phyloP scores from a whole-genome alignment of 1,284 basidiomycete species.

The Agroathelia rolfsii region DNA sequence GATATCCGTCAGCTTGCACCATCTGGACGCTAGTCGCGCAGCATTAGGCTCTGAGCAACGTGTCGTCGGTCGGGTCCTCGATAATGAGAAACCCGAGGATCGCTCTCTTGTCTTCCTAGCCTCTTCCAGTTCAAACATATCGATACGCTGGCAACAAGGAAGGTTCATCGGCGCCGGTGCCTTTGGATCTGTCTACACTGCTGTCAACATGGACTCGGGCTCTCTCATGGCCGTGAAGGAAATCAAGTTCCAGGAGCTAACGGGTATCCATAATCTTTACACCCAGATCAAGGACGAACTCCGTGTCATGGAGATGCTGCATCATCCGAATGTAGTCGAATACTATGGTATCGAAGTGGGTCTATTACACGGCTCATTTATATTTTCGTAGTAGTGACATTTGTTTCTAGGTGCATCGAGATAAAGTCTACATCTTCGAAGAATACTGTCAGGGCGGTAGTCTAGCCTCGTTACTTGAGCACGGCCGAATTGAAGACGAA shows the following conservation, averaged over 20 bases:
- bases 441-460: slow-evolving; percentile 98
- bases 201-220: slow-evolving; percentile 94
- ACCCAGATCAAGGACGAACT: slow-evolving; percentile 96
- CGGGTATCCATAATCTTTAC: slow-evolving; percentile 75
- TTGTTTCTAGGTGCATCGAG: too few relatives aligned
- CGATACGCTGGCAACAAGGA: slow-evolving; percentile 97
- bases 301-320: slow-evolving; percentile 97
- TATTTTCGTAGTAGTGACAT: too few relatives aligned
- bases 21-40: slow-evolving; percentile 55
- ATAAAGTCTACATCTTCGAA: slow-evolving; percentile 99
- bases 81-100: slow-evolving; percentile 87
- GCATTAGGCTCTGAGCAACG: slow-evolving; percentile 60
- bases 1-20: slow-evolving; percentile 45
- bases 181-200: slow-evolving; percentile 96
- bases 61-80: slow-evolving; percentile 80
- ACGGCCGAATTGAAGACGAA: slow-evolving; percentile 95
- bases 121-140: slow-evolving; percentile 88
- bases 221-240: slow-evolving; percentile 99
- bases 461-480: slow-evolving; percentile 82
- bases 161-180: slow-evolving; percentile 96
- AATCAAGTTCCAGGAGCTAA: slow-evolving; percentile 93
- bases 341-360: slow-evolving; percentile 99
- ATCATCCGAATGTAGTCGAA: slow-evolving; percentile 97
- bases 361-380: too few relatives aligned
- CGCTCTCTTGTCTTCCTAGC: slow-evolving; percentile 87